Evolutionary conservation across 495 filamentous ascomycete species (phyloP), one percentile per base, ranked within the genome.

Genomic region (Neurospora sp.): DNA sequence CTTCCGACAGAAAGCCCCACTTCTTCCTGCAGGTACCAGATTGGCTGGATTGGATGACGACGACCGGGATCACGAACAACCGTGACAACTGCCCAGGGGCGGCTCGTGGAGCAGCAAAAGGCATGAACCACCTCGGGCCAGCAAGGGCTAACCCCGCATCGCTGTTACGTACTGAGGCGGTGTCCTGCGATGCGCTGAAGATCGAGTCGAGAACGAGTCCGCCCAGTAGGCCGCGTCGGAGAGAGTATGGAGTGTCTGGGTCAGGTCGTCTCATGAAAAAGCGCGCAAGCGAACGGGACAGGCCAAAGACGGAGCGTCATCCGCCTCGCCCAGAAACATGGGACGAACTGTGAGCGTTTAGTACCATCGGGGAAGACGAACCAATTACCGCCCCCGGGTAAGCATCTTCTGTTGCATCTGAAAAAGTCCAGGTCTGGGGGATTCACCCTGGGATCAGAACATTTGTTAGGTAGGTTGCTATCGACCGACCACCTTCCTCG

Each of bases 21-120:
- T 73, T 39, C 37, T 37, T 70, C 34, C 70, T 81, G 76, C 79
- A 83, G 82, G 81, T 75, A 83, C 82, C 75, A 80, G 74, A 77
- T 78, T 78, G 79, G 45, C 77, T 77, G 77, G 80, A 78, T 72
- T 78, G 78, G 74, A 71, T 76, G 72, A 74, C 77, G 79, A 81
- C 77, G 75, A 40, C 75, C 76, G 62, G 71, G 76, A 70, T 66
- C 43, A 72, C 72, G 73, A 69, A 71, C 71, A 34, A 19, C 71
- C 38, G n/a, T n/a, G n/a, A 39, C 71, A 36, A 59, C 31, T 9
- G 39, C 36, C 39, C 70, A 40, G 31, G 28, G 37, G 70, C 36
- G 34, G 43, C n/a, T 39, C 40, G 43, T 40, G 36, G 39, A 31
- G 54, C 54, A 62, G 54, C 54, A 34, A 66, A 66, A 66, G 28